phyloP scores from a whole-genome alignment of 2,329 filamentous ascomycete genomes.

The Davidsoniella eucalypti region DNA sequence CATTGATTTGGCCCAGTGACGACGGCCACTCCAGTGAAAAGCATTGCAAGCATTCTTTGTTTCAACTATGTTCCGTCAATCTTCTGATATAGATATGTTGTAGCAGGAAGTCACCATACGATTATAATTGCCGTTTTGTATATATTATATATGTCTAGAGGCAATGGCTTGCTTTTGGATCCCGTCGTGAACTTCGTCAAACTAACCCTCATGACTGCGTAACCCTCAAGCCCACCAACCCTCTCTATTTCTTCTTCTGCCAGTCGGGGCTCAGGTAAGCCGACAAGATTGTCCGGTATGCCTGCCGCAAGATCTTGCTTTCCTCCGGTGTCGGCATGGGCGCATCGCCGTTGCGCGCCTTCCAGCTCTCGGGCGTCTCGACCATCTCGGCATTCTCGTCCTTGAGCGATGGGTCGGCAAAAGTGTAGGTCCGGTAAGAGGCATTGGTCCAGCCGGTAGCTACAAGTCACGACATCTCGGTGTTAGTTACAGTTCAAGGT shows the following conservation, averaged over 20 bases:
- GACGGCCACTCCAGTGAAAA: too few relatives aligned
- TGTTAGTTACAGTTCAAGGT: neutral
- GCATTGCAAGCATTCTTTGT: too few relatives aligned
- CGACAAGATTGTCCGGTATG: slow-evolving; percentile 22
- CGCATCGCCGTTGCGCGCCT: slow-evolving; percentile 25
- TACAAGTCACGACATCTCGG: slow-evolving; percentile 17
- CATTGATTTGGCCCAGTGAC: too few relatives aligned
- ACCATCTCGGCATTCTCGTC: slow-evolving; percentile 31
- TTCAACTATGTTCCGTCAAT: too few relatives aligned
- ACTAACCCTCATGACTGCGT: neutral
- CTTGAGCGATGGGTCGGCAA: slow-evolving; percentile 34
- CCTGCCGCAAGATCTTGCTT: slow-evolving; percentile 27
- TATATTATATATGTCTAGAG: too few relatives aligned
- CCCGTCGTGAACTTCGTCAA: neutral
- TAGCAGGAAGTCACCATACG: too few relatives aligned
- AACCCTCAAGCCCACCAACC: neutral
- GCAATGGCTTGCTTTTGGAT: too few relatives aligned
- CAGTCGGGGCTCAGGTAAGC: slow-evolving; percentile 19
- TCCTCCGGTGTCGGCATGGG: slow-evolving; percentile 28
- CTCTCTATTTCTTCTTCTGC: neutral
- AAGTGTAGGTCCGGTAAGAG: slow-evolving; percentile 53
- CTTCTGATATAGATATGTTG: too few relatives aligned
- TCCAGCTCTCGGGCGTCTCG: slow-evolving; percentile 34
- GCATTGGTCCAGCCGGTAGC: slow-evolving; percentile 62
- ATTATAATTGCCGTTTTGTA: too few relatives aligned